Conservation (phyloP, 179 eudicot species). For the Camellia oleifera region DNA sequence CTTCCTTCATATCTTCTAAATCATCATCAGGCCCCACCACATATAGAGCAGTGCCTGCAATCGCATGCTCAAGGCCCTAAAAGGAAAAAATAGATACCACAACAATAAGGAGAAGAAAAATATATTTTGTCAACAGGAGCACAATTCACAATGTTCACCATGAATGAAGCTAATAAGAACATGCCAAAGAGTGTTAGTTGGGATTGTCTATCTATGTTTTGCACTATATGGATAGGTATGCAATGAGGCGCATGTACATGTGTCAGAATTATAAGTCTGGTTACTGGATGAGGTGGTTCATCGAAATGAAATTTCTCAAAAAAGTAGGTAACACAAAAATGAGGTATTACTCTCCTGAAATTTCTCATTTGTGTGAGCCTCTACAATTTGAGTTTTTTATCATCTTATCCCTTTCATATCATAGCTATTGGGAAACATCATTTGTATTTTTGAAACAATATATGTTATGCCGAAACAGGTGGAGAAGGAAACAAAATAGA, state of each 20-base stretch:
- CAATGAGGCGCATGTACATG: neutral
- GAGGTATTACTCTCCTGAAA: neutral
- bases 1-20: slow-evolving; percentile 56
- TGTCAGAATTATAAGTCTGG: neutral
- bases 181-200: neutral
- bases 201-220: neutral
- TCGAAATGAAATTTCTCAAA: neutral
- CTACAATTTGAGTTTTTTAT: neutral
- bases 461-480: neutral
- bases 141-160: neutral
- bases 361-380: neutral
- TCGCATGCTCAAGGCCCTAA: slow-evolving; percentile 95
- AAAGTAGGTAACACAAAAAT: neutral
- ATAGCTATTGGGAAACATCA: neutral
- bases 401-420: neutral
- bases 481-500: neutral
- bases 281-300: neutral
- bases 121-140: neutral
- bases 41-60: slow-evolving; percentile 82
- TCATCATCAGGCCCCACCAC: slow-evolving; percentile 91
- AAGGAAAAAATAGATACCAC: neutral
- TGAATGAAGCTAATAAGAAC: neutral
- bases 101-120: neutral
- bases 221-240: neutral
- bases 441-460: slow-evolving; percentile 5